Evolutionary conservation across 1,284 basidiomycete genomes (phyloP).

Genomic region (Volvariella volvacea): DNA sequence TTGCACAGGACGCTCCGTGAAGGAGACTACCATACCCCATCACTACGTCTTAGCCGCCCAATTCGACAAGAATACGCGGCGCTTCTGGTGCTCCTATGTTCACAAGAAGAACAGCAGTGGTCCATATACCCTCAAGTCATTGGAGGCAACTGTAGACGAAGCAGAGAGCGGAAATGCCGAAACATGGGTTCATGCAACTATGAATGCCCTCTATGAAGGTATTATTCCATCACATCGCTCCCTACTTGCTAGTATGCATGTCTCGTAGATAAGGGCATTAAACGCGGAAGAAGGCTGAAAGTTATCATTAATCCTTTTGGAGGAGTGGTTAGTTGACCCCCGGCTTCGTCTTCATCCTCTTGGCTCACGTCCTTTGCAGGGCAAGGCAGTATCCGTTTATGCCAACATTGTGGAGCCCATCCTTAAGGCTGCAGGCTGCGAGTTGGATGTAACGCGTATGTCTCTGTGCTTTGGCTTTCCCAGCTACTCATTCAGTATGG

Average conservation of each 20-base stretch:
- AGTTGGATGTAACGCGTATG: conserved; percentile 53
- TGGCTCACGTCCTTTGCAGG: conserved; percentile 34
- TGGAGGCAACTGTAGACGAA: conserved; percentile 35
- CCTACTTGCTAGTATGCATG: conserved; percentile 1
- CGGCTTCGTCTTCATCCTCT: conserved; percentile 1
- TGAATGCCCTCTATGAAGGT: conserved; percentile 63
- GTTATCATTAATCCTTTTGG: conserved; percentile 88
- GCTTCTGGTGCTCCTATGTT: conserved; percentile 2
- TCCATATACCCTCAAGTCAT: conserved; percentile 29
- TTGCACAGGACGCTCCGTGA: too few species aligned
- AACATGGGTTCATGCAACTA: conserved; percentile 51
- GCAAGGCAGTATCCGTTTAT: conserved; percentile 61
- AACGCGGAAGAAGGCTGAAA: conserved; percentile 43
- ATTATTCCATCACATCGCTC: conserved; percentile 7
- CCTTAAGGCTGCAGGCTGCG: conserved; percentile 70
- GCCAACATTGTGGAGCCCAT: conserved; percentile 73
- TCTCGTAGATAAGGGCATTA: conserved; percentile 34
- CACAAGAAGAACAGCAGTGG: conserved; percentile 20
- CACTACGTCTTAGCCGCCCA: conserved; percentile 47
- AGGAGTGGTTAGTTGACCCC: conserved; percentile 48
- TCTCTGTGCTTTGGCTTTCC: conserved; percentile 1
- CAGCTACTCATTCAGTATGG: conserved; percentile 1
- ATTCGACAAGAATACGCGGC: conserved; percentile 23
- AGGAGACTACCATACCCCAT: conserved; percentile 15
- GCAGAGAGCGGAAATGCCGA: conserved; percentile 28